Conservation (phyloP, 2,329 filamentous ascomycete genomes). For the Trichoderma brevicompactum region DNA sequence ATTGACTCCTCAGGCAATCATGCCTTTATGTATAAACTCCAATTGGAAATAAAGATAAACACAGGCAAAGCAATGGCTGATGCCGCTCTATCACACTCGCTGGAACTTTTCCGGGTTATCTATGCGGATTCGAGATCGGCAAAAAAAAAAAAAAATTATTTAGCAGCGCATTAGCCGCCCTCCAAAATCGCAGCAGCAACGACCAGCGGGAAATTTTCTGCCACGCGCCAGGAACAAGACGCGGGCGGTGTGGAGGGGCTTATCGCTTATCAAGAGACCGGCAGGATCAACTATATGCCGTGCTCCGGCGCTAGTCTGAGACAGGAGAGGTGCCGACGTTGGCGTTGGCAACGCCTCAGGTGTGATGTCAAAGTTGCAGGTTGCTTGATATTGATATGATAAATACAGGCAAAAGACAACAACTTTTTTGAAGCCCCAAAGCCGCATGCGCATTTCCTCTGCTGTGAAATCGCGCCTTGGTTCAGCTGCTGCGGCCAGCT, state of each 20-base stretch:
- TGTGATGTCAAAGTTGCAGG: constrained; percentile 15
- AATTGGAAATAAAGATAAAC: not conserved
- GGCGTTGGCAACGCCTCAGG: constrained; percentile 23
- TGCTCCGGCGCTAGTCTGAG: constrained; percentile 22
- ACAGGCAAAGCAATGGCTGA: not conserved
- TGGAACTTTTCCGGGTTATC: not conserved
- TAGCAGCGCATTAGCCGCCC: constrained; percentile 2
- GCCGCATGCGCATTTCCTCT: too few species aligned
- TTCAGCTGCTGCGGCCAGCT: too few species aligned
- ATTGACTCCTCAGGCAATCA: not conserved
- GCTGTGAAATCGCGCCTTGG: too few species aligned
- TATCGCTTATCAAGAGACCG: constrained; percentile 31
- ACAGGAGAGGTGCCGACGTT: constrained; percentile 9
- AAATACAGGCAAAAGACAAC: too few species aligned
- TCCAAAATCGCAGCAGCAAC: not conserved
- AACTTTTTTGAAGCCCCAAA: too few species aligned
- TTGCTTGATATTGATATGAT: not conserved
- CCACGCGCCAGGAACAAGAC: constrained; percentile 24
- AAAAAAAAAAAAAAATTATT: constrained; percentile 18
- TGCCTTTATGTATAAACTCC: not conserved
- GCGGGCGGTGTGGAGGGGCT: constrained; percentile 27
- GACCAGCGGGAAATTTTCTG: constrained; percentile 18
- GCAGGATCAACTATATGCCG: constrained; percentile 30
- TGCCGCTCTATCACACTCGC: not conserved
- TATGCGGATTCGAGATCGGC: not conserved